phyloP scores from a whole-genome alignment of 768 basidiomycete genomes.

The Psilocybe azurescens region DNA sequence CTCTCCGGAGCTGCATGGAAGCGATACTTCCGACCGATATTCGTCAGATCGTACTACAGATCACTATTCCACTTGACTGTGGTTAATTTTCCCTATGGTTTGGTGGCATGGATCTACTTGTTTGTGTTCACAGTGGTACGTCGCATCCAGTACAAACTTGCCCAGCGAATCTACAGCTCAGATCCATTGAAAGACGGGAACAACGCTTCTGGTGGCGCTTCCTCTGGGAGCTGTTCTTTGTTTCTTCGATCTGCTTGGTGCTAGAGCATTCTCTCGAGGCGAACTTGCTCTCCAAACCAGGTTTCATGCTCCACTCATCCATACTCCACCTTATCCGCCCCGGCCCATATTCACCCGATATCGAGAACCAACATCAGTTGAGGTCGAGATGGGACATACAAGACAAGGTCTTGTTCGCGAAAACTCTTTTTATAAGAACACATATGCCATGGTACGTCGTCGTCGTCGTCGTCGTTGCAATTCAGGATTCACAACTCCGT shows the following conservation, averaged over 20 bases:
- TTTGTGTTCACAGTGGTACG: constrained; percentile 83
- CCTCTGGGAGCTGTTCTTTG: constrained; percentile 80
- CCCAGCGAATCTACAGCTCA: background rate
- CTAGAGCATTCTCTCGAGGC: constrained; percentile 69
- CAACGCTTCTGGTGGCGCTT: constrained; percentile 78
- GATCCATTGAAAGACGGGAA: constrained; percentile 60
- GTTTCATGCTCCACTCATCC: constrained; percentile 68
- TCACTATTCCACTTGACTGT: constrained; percentile 72
- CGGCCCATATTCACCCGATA: constrained; percentile 76
- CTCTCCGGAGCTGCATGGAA: constrained; percentile 46
- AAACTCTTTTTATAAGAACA: constrained; percentile 79
- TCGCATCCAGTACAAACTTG: constrained; percentile 16
- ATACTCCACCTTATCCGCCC: constrained; percentile 68
- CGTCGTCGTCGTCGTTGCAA: background rate
- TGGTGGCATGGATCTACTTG: constrained; percentile 79
- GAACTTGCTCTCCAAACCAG: constrained; percentile 75
- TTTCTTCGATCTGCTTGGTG: constrained; percentile 79
- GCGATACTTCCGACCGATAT: constrained; percentile 70
- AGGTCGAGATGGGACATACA: constrained; percentile 50
- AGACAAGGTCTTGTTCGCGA: constrained; percentile 49
- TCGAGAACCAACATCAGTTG: constrained; percentile 52
- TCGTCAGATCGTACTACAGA: constrained; percentile 60
- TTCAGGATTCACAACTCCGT: constrained; percentile 1
- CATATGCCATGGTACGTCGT: constrained; percentile 77
- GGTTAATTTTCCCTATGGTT: constrained; percentile 80